Percentiles rank a stretch among this genome's conserved stretches.
These are phyloP conservation scores for Aspergillus novofumigatus DNA, from an alignment of 2,329 filamentous ascomycete species.

Conservation along the genomic window DNA sequence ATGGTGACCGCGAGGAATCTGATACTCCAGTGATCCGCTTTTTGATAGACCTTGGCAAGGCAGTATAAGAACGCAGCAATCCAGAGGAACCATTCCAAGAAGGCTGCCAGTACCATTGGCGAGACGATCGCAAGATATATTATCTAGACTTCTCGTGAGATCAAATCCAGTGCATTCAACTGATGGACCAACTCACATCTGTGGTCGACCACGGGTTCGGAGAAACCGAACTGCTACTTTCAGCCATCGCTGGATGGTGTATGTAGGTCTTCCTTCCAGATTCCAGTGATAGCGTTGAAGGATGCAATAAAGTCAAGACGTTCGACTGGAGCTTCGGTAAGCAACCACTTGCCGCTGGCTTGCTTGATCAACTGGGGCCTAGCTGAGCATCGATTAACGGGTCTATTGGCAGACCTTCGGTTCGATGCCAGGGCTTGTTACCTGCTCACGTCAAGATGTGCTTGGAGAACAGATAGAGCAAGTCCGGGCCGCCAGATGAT, in stretches of 20 bases:
- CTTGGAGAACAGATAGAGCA: not conserved
- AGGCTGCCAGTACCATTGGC: constrained; percentile 74
- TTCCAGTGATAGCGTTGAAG: not conserved
- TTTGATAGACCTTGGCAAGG: constrained; percentile 78
- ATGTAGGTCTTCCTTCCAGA: not conserved
- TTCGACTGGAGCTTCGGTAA: not conserved
- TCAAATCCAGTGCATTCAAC: no score
- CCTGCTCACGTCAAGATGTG: not conserved
- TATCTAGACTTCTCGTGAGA: constrained; percentile 54
- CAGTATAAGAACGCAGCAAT: constrained; percentile 92
- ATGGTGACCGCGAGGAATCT: constrained; percentile 72
- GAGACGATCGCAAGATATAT: constrained; percentile 79
- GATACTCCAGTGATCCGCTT: constrained; percentile 85
- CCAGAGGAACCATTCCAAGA: constrained; percentile 93
- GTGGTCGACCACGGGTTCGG: constrained; percentile 30
- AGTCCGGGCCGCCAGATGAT: not conserved
- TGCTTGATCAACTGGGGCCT: not conserved
- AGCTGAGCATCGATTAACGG: not conserved
- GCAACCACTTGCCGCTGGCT: not conserved
- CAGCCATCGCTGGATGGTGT: constrained; percentile 4
- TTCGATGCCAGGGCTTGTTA: not conserved
- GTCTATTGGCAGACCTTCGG: not conserved
- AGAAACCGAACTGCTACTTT: constrained; percentile 9
- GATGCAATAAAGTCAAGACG: not conserved
- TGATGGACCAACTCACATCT: constrained; percentile 31